Conservation (phyloP, 495 filamentous ascomycete genomes). For the Bacidia gigantensis region DNA sequence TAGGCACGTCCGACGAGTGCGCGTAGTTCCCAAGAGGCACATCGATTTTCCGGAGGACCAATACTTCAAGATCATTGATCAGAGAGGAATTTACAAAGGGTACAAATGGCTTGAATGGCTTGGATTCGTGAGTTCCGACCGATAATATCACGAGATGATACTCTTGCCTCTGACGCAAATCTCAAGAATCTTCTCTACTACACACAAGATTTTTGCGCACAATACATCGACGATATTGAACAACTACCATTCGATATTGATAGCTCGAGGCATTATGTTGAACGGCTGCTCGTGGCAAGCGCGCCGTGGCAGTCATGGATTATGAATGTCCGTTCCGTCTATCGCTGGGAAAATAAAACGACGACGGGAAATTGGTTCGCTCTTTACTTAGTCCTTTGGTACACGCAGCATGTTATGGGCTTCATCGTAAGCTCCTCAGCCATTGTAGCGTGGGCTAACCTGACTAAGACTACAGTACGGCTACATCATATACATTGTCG, state of each 20-base stretch:
- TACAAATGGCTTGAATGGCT: constrained; percentile 27
- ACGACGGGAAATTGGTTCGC: constrained; percentile 24
- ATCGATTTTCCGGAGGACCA: constrained; percentile 18
- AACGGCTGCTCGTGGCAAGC: constrained; percentile 32
- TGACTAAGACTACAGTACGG: constrained; percentile 13
- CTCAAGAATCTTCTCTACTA: constrained; percentile 29
- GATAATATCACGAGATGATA: not conserved
- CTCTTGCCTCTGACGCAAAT: constrained; percentile 1
- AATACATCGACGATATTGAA: constrained; percentile 32
- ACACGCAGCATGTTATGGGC: constrained; percentile 25
- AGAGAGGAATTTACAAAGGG: constrained; percentile 10
- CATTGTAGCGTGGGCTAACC: not conserved
- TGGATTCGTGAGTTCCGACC: constrained; percentile 26
- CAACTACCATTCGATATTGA: constrained; percentile 27
- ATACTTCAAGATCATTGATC: constrained; percentile 20
- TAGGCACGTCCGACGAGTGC: constrained; percentile 28
- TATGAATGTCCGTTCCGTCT: constrained; percentile 27
- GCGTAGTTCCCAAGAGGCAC: constrained; percentile 22
- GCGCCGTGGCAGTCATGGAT: constrained; percentile 30
- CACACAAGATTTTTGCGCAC: constrained; percentile 27
- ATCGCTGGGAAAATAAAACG: constrained; percentile 30
- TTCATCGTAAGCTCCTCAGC: constrained; percentile 23
- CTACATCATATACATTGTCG: constrained; percentile 28
- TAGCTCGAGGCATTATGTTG: constrained; percentile 23
- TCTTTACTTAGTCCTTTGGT: constrained; percentile 27